Base-by-base conservation (phyloP, 768 basidiomycete species). In the Rhizopogon vinicolor region DNA sequence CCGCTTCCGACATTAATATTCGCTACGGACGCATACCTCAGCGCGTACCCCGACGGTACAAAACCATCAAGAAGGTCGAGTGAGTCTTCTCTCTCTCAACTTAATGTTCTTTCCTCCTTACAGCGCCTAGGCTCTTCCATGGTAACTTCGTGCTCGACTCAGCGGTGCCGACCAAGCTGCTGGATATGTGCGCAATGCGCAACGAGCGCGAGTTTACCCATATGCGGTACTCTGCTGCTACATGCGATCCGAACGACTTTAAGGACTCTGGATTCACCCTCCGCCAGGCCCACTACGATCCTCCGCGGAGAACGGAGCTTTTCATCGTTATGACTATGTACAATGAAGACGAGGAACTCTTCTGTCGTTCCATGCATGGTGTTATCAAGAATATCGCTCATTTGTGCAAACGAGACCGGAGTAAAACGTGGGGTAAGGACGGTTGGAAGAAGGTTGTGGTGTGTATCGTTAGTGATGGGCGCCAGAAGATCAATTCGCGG, bases 301-400 rank as follows among this genome's bases (percentile, higher is more conserved):
- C 93, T 0, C 89, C 91, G 0, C 78, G 95, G 18, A 79, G 89
- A 35, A 97, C 95, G 35, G 96, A 98, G 70, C 75, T 98, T 14
- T 96, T 97, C 73, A 95, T 98, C 62, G 95, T 97, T 42, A 89
- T 98, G 83, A 98, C 95, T 13, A 97, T 98, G 94, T 97, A 96
- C 69, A 96, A 97, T 64, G 93, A 93, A 64, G 85, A 91, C 62
- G 93, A 96, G 68, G 83, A 87, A 63, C 77, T 98, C 6, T 98
- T 98, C 72, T 87, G 86, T 63, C 74, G 94, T 41, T 92, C 95
- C 0, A 94, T 98, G 91, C 90, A 96, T 64, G 95, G 95, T 50
- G 90, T 98, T 6, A 92, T 97, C 71, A 93, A 91, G 79, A 98
- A 98, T 62, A 79, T 98, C 43, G 87, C 86, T 5, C 91, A 96